Base-by-base conservation (phyloP, 2,329 filamentous ascomycete species). In the Hirsutella minnesotensis region DNA sequence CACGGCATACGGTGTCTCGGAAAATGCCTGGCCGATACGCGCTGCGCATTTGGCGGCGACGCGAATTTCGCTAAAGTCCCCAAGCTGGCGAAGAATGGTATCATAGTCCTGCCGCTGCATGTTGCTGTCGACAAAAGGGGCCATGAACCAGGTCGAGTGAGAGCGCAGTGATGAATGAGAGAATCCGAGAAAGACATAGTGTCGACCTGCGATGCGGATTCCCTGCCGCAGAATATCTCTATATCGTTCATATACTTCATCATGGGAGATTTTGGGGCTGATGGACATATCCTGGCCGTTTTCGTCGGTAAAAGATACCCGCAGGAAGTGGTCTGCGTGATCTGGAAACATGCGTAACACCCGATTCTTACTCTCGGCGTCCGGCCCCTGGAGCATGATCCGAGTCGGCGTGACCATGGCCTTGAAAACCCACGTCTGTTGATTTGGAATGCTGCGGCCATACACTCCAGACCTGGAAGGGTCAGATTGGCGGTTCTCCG, bases 131-230 rank as follows among this genome's bases (percentile, higher is more conserved):
- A 64, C 12, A 40, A 77, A 77, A 0, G 65, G 59, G 0, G 72
- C 69, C 34, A 65, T 64, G 45, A 77, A 72, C 84, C 83, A 88
- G 30, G 75, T 79, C 0, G 80, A 79, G 45, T 86, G 83, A 1
- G 77, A 70, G 12, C 85, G 71, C 4, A 90, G 68, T 0, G 84
- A 88, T 0, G 84, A 90, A 57, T 89, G 81, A 0, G 83, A 88
- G 57, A 88, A 90, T 0, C 85, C 85, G 0, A 90, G 66, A 52
- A 89, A 90, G 0, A 62, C 60, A 52, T 78, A 87, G 1, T 59
- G 54, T 12, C 78, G 67, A 0, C 78, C 83, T 3, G 73, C 83
- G 42, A 90, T 75, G 1, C 62, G 53, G 22, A 94, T 75, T 0
- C 79, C 79, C 0, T 67, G 53, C 3, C 64, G 57, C 9, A 92